Percentiles rank a stretch among this genome's conserved stretches.
Conservation (phyloP, 257 asterid genomes). For the Verbascum thapsus region DNA sequence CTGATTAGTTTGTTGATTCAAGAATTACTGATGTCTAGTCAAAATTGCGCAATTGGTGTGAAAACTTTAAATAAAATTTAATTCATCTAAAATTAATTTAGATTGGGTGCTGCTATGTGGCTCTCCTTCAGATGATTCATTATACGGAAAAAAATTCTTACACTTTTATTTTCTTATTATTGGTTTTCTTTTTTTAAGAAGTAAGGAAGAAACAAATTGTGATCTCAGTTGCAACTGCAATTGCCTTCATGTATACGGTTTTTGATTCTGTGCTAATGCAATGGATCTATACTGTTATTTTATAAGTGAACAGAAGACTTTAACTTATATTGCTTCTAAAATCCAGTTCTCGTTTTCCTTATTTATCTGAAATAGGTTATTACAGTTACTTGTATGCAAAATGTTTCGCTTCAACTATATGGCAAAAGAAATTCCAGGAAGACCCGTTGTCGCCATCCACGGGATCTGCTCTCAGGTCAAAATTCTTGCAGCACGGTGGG, state of each 20-base stretch:
- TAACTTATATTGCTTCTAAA: background rate
- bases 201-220: background rate
- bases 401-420: constrained; percentile 84
- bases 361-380: constrained; percentile 56
- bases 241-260: background rate
- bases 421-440: constrained; percentile 71
- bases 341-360: background rate
- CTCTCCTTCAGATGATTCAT: background rate
- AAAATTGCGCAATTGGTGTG: background rate
- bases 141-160: background rate
- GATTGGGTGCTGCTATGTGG: background rate
- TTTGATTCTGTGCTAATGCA: too few relatives aligned
- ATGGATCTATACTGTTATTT: too few relatives aligned
- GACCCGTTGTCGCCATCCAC: constrained; percentile 78
- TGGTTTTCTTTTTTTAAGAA: background rate
- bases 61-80: background rate
- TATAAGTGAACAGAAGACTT: too few relatives aligned
- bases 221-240: background rate
- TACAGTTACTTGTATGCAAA: constrained; percentile 95
- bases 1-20: background rate
- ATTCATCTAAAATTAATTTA: background rate
- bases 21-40: constrained; percentile 10
- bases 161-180: background rate
- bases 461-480: constrained; percentile 74
- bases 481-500: constrained; percentile 88